Conservation (phyloP, 305 asterid genomes). For the Striga hermonthica region DNA sequence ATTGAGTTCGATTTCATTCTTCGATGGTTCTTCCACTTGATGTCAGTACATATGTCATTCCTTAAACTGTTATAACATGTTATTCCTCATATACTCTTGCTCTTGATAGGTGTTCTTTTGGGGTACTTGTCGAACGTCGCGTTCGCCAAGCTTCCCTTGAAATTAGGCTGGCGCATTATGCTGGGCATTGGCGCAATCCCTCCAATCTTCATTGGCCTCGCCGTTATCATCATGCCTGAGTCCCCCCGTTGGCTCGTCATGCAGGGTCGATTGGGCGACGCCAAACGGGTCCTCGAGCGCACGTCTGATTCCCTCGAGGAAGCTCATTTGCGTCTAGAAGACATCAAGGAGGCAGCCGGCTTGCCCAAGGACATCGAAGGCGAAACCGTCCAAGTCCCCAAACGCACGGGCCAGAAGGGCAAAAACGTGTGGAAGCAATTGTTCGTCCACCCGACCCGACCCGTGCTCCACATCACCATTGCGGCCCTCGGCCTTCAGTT, state of each 20-base stretch:
- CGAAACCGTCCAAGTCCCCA: constrained; percentile 19
- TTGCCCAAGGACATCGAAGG: constrained; percentile 27
- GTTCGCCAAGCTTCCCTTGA: constrained; percentile 31
- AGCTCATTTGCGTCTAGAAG: constrained; percentile 35
- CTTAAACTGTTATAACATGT: too few relatives aligned
- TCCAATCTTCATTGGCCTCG: constrained; percentile 34
- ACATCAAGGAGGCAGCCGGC: constrained; percentile 44
- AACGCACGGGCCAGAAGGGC: background rate
- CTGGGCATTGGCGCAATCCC: constrained; percentile 47
- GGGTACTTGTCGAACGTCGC: constrained; percentile 44
- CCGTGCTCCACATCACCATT: background rate
- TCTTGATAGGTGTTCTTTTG: constrained; percentile 35
- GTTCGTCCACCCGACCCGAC: background rate
- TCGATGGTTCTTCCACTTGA: too few relatives aligned
- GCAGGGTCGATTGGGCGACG: constrained; percentile 45
- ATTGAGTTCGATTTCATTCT: too few relatives aligned
- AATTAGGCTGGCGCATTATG: constrained; percentile 45
- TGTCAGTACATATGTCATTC: too few relatives aligned
- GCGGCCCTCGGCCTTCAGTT: background rate
- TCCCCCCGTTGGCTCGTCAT: constrained; percentile 52
- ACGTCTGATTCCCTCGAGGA: constrained; percentile 46
- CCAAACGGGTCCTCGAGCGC: constrained; percentile 36
- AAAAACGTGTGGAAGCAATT: background rate
- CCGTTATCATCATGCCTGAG: constrained; percentile 47
- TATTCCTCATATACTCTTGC: too few relatives aligned